Evolutionary conservation across 2,329 filamentous ascomycete species (phyloP), one percentile per base, ranked within the genome.

Genomic region (Fusarium sp.): DNA sequence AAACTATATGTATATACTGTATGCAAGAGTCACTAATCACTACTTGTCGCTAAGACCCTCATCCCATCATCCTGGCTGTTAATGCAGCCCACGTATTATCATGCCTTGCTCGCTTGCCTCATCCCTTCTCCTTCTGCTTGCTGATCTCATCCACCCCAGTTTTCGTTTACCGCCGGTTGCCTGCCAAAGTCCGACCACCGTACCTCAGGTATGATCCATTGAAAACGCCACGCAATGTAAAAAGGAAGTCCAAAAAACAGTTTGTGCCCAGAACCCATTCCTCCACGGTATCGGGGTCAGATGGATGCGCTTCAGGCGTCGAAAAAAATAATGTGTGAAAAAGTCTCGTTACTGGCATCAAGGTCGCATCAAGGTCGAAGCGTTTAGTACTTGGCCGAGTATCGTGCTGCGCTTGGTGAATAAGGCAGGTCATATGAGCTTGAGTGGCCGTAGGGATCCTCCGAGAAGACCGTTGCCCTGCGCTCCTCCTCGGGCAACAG

Each of bases 401-500:
- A 86, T 33, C 86, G 82, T 57, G 81, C 82, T 20, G 83, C 73
- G 61, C 81, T 62, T 35, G 85, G 86, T 35, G 87, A 87, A 78
- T 87, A 88, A 6, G 86, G 83, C 76, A 87, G 82, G 65, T 91
- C 89, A 79, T 87, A 90, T 8, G 84, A 81, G 71, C 85, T 88
- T 3, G 88, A 85, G 42, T 91, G 90, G 60, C 86, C 87, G 71
- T 91, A 91, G 2, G 89, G 89, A 73, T 92, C 91, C 66, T 95
- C 93, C 54, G 88, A 86, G 82, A 95, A 97, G 54, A 93, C 84
- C 3, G 94, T 95, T 25, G 87, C 87, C 68, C 93, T 90, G 69
- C 93, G 92, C 68, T 96, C 94, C 66, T 97, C 94, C 74, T 97
- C 94, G 52, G 92, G 90, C 20, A 97, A 88, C 13, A 94, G 88